Percentiles rank a stretch among this genome's conserved stretches.
phyloP scores from a whole-genome alignment of 345 rosid species.

The Hirschfeldia incana region DNA sequence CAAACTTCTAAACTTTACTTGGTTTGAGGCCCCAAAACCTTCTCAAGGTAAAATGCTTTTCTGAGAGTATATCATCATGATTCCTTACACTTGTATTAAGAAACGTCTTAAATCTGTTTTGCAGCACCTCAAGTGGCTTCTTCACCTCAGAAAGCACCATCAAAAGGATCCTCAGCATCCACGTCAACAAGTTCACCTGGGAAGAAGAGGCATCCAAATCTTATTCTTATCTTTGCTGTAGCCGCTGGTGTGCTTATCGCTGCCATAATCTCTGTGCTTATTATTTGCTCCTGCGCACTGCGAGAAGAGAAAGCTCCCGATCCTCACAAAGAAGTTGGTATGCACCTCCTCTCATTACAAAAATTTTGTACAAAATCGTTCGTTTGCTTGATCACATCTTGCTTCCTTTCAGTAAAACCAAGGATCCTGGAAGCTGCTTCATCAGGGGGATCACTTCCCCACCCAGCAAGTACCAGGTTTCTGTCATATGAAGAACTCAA shows the following conservation, averaged over 20 bases:
- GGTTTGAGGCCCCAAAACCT: conserved; percentile 76
- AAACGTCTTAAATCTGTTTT: conserved; percentile 25
- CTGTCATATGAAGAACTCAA: conserved; percentile 93
- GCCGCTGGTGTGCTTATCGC: conserved; percentile 63
- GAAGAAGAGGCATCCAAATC: conserved; percentile 57
- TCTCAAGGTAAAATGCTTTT: conserved; percentile 60
- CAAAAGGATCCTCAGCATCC: conserved; percentile 50
- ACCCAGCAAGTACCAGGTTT: conserved; percentile 85
- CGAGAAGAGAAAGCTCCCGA: conserved; percentile 55
- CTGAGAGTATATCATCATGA: neutral
- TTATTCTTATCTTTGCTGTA: conserved; percentile 62
- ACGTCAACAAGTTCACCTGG: conserved; percentile 44
- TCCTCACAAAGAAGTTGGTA: conserved; percentile 59
- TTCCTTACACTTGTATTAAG: conserved; percentile 23
- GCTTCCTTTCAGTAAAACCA: conserved; percentile 57
- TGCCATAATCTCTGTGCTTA: conserved; percentile 56
- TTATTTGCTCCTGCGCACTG: conserved; percentile 61
- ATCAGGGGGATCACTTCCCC: conserved; percentile 67
- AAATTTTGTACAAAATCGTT: neutral
- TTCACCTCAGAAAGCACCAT: conserved; percentile 54
- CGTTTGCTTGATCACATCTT: conserved; percentile 5
- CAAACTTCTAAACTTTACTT: conserved; percentile 80
- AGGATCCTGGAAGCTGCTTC: conserved; percentile 51
- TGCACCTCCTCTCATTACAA: conserved; percentile 38
- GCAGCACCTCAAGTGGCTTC: conserved; percentile 72